Evolutionary conservation across 2,329 filamentous ascomycete genomes (phyloP).

Genomic region (Cytospora schulzeri): DNA sequence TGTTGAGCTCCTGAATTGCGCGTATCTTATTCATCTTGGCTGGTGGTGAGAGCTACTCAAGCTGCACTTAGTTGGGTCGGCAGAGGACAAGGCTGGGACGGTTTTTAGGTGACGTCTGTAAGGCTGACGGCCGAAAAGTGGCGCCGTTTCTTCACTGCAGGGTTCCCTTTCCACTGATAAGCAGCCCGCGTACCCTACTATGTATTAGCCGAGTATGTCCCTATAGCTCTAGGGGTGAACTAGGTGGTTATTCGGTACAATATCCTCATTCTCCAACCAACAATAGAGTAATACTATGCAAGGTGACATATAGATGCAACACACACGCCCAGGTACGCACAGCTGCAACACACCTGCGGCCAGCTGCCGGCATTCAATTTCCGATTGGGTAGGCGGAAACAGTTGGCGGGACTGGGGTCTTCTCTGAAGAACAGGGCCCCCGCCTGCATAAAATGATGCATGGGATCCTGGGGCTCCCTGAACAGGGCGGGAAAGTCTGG

Average conservation of each 20-base stretch:
- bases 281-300: not conserved
- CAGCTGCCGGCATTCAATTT: slow-evolving; percentile 10
- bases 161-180: slow-evolving; percentile 5
- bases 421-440: not conserved
- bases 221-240: not conserved
- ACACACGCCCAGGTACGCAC: not conserved
- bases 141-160: slow-evolving; percentile 7
- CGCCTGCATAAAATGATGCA: slow-evolving; percentile 13
- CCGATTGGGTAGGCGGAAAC: not conserved
- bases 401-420: not conserved
- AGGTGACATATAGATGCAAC: not conserved
- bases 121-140: slow-evolving; percentile 19
- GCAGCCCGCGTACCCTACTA: not conserved
- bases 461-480: slow-evolving; percentile 9
- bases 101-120: slow-evolving; percentile 20
- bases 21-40: slow-evolving; percentile 87
- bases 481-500: slow-evolving; percentile 9
- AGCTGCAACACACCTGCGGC: slow-evolving; percentile 15
- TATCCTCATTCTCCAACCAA: not conserved
- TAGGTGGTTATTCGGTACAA: not conserved
- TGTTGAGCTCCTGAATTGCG: slow-evolving; percentile 89
- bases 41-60: slow-evolving; percentile 6
- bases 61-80: not conserved
- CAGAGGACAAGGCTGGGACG: slow-evolving; percentile 13
- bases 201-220: not conserved